Evolutionary conservation across 257 asterid genomes (phyloP), one percentile per base, ranked within the genome.

Genomic region (Nicotiana knightiana): DNA sequence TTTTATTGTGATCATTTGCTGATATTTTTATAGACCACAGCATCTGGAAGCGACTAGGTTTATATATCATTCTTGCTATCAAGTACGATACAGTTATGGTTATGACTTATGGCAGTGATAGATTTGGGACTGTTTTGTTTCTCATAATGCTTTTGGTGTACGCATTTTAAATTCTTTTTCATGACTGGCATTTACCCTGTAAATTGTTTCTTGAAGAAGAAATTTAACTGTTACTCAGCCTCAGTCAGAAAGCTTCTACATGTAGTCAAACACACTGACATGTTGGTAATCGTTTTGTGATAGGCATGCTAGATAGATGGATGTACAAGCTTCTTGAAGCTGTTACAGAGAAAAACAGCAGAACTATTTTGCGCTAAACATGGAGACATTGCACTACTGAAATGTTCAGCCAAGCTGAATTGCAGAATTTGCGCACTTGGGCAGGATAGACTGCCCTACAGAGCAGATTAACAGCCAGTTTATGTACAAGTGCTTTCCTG

Each of bases 251-350:
- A 21, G 46, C 37, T 43, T 71, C 59, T 43, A 5, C 26, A 70
- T 70, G 33, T 70, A n/a, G 57, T 11, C 59, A 15, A 43, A 21
- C 58, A 43, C 26, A 43, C 58, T 43, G 59, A 71, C 37, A 46
- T 43, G 12, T 24, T 46, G 35, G 5, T 53, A 53, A 16, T 35
- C 83, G 4, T 51, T 66, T 63, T 61, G 37, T 68, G 59, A 73
- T 93, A 96, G 98, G 99, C 70, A 90, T 96, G 98, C 92, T 96
- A 71, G 98, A 93, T 86, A 90, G 90, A 92, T 96, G 99, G 98
- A 93, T 93, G 97, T 89, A 83, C 90, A 90, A 94, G 85, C 77
- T 93, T 82, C 77, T 94, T 68, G 98, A 93, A 87, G 87, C 91
- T 57, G 18, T 94, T 83, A 86, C 92, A 53, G 90, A 92, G 83